Conservation (phyloP, 306 rosid species). For the Oxytropis ochrocephala region DNA sequence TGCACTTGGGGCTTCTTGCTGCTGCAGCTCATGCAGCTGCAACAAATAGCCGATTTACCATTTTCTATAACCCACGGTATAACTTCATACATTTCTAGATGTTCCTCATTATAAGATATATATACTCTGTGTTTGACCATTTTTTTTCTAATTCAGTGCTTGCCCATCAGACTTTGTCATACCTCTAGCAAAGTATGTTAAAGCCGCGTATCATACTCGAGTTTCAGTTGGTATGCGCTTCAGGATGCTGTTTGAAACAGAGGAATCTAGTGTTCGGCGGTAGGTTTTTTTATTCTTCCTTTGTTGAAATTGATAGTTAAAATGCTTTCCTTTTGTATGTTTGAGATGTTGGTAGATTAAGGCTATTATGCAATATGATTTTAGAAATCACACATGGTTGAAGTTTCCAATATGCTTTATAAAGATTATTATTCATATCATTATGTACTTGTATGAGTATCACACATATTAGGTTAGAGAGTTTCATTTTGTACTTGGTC, state of each 20-base stretch:
- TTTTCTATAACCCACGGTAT: slow-evolving; percentile 93
- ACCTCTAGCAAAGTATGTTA: slow-evolving; percentile 76
- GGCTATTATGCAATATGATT: neutral
- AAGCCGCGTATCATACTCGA: slow-evolving; percentile 91
- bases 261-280: slow-evolving; percentile 98
- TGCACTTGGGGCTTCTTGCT: slow-evolving; percentile 99
- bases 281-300: slow-evolving; percentile 26
- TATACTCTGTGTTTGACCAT: neutral
- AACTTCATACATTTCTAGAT: neutral
- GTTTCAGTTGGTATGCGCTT: slow-evolving; percentile 98
- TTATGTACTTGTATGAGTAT: neutral
- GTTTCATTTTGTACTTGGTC: neutral
- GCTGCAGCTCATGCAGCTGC: slow-evolving; percentile 99
- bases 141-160: slow-evolving; percentile 49
- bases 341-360: neutral
- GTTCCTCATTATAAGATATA: neutral
- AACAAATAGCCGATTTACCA: slow-evolving; percentile 91
- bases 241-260: slow-evolving; percentile 96
- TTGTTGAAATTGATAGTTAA: neutral
- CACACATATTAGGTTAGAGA: neutral
- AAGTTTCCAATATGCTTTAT: neutral
- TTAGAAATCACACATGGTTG: neutral
- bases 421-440: neutral
- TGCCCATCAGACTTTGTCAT: slow-evolving; percentile 97
- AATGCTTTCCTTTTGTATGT: neutral